Evolutionary conservation across 179 eudicot species (phyloP), one percentile per base, ranked within the genome.

Genomic region (Beta corolliflora): DNA sequence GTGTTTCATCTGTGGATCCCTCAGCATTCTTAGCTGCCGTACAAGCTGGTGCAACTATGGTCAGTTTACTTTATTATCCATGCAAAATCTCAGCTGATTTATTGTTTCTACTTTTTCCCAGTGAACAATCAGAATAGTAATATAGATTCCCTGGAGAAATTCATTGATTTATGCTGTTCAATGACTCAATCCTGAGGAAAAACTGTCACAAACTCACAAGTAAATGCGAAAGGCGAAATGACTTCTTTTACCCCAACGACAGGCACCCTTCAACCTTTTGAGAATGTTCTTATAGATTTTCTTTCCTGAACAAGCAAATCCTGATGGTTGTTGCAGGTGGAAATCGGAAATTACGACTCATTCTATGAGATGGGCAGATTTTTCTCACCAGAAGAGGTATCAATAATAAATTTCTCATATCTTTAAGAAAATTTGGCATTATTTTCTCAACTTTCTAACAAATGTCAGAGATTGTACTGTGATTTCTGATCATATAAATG

Each of bases 21-120:
- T 84, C 90, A 7, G 91, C 93, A 76, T 95, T 95, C 72, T 86
- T 82, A 68, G 92, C 92, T 69, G 97, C 98, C 11, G 91, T 95
- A 54, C 89, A 93, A 86, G 98, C 97, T 60, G 98, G 98, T 82
- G 97, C 98, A 45, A 73, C 89, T 55, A 95, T 95, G 98, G 98
- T 93, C 53, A 73, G 89, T 82, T 70, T 7, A 68, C 13, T 11
- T 78, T 1, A 7, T 48, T 9, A 66, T 65, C 21, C 25, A 14
- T 71, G 18, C 68, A 60, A 50, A 48, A 60, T 14, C 16, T 67
- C 71, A 16, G 10, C 16, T 1, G 46, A 55, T 55, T 14, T 55
- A 12, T 0, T 55, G 9, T 14, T 31, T 9, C 36, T 15, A 16
- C 41, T 36, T 19, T 19, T 59, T 21, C 8, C 21, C 52, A 68